Evolutionary conservation across 1,284 basidiomycete species (phyloP).

Genomic region (Ceratobasidium sp.): DNA sequence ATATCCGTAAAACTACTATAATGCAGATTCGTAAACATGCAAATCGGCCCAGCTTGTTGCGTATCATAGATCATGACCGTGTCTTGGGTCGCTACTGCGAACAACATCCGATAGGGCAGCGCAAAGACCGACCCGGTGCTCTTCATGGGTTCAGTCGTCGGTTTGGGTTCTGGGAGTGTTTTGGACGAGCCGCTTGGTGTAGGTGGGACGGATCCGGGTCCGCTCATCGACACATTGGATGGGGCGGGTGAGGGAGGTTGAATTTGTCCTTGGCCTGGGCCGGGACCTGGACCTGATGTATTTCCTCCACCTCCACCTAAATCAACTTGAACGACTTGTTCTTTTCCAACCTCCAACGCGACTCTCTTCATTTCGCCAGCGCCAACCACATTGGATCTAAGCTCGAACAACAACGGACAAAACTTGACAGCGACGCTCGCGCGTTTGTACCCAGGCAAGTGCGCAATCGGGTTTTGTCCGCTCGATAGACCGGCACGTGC

Average conservation of each 20-base stretch:
- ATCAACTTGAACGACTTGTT: slow-evolving; percentile 69
- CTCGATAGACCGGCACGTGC: slow-evolving; percentile 88
- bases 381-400: slow-evolving; percentile 70
- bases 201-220: slow-evolving; percentile 64
- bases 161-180: slow-evolving; percentile 45
- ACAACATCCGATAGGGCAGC: slow-evolving; percentile 93
- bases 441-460: slow-evolving; percentile 95
- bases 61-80: slow-evolving; percentile 96
- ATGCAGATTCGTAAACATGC: slow-evolving; percentile 93
- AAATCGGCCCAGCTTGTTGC: slow-evolving; percentile 93
- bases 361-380: slow-evolving; percentile 62
- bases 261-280: background rate
- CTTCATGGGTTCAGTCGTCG: slow-evolving; percentile 25
- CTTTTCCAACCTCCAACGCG: slow-evolving; percentile 76
- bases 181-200: slow-evolving; percentile 59
- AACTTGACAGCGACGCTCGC: slow-evolving; percentile 94
- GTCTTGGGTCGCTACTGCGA: slow-evolving; percentile 97
- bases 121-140: slow-evolving; percentile 77
- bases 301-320: slow-evolving; percentile 37
- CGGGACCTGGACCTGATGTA: background rate
- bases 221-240: slow-evolving; percentile 63
- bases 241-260: slow-evolving; percentile 65
- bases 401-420: slow-evolving; percentile 91
- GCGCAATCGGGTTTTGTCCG: slow-evolving; percentile 84
- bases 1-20: slow-evolving; percentile 98